Percentiles rank a stretch among this genome's conserved stretches.
Evolutionary conservation across 345 rosid genomes (phyloP).

Genomic region (Acer saccharum): DNA sequence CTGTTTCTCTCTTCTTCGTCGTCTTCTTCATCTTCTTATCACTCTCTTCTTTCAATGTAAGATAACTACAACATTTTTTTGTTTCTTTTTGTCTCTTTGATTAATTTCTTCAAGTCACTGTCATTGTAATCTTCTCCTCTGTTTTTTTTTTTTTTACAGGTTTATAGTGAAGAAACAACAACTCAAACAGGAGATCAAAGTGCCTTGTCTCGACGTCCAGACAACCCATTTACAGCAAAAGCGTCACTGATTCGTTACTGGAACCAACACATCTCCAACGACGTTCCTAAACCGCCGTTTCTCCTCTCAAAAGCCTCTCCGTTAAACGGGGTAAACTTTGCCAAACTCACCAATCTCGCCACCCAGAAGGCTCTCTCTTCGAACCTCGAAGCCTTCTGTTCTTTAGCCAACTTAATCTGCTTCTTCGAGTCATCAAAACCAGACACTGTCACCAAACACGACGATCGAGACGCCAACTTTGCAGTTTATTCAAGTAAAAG

Average conservation of each 20-base stretch:
- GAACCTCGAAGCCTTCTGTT: slow-evolving; percentile 54
- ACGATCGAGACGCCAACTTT: slow-evolving; percentile 43
- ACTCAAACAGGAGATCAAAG: neutral
- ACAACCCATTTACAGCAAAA: slow-evolving; percentile 69
- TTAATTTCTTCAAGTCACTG: neutral
- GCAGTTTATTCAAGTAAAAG: slow-evolving; percentile 40
- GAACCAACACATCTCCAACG: slow-evolving; percentile 57
- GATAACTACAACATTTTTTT: slow-evolving; percentile 15
- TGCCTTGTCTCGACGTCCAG: neutral
- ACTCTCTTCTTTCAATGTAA: slow-evolving; percentile 26
- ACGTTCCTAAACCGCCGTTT: slow-evolving; percentile 49
- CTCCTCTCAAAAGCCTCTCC: slow-evolving; percentile 85
- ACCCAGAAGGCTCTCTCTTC: slow-evolving; percentile 42
- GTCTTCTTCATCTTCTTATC: slow-evolving; percentile 19
- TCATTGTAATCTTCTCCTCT: neutral
- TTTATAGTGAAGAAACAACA: slow-evolving; percentile 4
- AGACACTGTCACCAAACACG: slow-evolving; percentile 8
- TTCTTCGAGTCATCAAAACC: slow-evolving; percentile 33
- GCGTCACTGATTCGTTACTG: slow-evolving; percentile 84
- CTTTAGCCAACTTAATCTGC: slow-evolving; percentile 62
- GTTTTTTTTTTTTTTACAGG: slow-evolving; percentile 21
- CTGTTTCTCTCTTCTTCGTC: slow-evolving; percentile 7
- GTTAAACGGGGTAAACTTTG: slow-evolving; percentile 44
- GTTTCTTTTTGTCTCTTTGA: neutral
- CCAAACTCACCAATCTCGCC: slow-evolving; percentile 51